These are phyloP conservation scores for Calocybe gambosa DNA, from an alignment of 1,284 basidiomycete species.

Conservation along the genomic window DNA sequence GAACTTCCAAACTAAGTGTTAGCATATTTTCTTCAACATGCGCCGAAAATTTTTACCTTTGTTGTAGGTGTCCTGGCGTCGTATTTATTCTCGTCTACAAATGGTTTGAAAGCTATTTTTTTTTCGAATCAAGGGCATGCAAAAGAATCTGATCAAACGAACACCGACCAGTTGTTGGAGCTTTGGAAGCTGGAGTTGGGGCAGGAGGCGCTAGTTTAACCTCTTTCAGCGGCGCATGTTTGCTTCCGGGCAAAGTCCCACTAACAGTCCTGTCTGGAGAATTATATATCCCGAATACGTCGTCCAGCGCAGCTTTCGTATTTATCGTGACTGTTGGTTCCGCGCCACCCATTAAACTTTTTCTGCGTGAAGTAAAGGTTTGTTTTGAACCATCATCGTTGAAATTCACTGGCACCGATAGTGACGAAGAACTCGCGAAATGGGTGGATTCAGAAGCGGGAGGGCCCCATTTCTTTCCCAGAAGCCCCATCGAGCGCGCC, in stretches of 20 bases:
- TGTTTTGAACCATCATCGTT: conserved; percentile 46
- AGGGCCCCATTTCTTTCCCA: conserved; percentile 75
- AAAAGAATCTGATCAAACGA: conserved; percentile 4
- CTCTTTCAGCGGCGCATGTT: conserved; percentile 63
- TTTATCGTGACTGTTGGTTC: conserved; percentile 40
- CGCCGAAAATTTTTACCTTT: conserved; percentile 36
- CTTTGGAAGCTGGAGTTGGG: conserved; percentile 30
- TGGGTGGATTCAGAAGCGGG: conserved; percentile 31
- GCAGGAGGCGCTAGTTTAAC: conserved; percentile 42
- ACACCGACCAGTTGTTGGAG: conserved; percentile 29
- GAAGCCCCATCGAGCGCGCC: conserved; percentile 69
- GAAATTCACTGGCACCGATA: conserved; percentile 40
- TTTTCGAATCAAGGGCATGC: conserved; percentile 3
- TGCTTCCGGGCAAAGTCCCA: conserved; percentile 52
- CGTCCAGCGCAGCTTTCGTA: conserved; percentile 81
- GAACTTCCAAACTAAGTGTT: conserved; percentile 28
- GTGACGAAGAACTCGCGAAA: conserved; percentile 21
- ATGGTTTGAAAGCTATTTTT: conserved; percentile 56
- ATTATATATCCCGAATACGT: conserved; percentile 92
- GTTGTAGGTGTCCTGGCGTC: conserved; percentile 36
- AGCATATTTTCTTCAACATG: neutral
- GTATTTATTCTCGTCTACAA: conserved; percentile 53
- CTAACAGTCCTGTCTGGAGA: conserved; percentile 71
- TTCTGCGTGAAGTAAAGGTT: conserved; percentile 31
- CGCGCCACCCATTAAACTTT: conserved; percentile 31